A percentile compares a stretch with the other conserved stretches of the same genome.
Evolutionary conservation across 352 stramenopile genomes (phyloP).

Genomic region (Pythium apleroticum): DNA sequence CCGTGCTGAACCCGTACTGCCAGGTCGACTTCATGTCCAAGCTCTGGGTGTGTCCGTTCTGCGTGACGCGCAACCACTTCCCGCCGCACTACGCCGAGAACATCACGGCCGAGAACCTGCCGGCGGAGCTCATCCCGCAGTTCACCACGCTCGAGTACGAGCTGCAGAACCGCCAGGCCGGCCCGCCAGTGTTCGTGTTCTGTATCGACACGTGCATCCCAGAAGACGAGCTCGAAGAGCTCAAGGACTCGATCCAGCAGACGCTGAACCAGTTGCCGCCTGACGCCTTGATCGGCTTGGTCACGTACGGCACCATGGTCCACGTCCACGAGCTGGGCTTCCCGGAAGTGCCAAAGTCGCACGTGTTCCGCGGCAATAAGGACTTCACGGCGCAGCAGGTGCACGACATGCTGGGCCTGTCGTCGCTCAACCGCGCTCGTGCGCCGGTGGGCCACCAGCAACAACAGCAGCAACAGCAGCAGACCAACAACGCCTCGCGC

Average conservation of each 20-base stretch:
- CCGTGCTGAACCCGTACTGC: conserved; percentile 98
- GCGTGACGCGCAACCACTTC: conserved; percentile 98
- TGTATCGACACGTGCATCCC: conserved; percentile 97
- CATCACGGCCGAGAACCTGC: conserved; percentile 98
- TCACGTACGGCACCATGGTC: conserved; percentile 99
- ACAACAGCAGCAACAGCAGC: conserved; percentile 73
- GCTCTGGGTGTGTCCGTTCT: conserved; percentile 99
- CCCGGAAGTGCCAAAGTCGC: conserved; percentile 94
- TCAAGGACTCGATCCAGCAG: conserved; percentile 98
- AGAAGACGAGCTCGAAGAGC: conserved; percentile 96
- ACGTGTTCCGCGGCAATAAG: conserved; percentile 99
- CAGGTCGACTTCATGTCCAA: conserved; percentile 99
- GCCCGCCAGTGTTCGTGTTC: conserved; percentile 98
- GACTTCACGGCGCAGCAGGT: conserved; percentile 96
- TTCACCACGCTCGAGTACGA: conserved; percentile 99
- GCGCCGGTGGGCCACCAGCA: conserved; percentile 39
- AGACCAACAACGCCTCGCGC: conserved; percentile 83
- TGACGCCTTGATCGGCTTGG: conserved; percentile 96
- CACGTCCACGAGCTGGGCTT: conserved; percentile 99
- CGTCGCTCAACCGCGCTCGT: conserved; percentile 55
- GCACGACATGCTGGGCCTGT: conserved; percentile 95
- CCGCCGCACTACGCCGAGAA: conserved; percentile 93
- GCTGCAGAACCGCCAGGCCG: conserved; percentile 90
- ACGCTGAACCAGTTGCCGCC: conserved; percentile 98
- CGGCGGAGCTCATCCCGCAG: conserved; percentile 98